Evolutionary conservation across 1,284 basidiomycete species (phyloP).

Genomic region (Macrocystidia cucumis): DNA sequence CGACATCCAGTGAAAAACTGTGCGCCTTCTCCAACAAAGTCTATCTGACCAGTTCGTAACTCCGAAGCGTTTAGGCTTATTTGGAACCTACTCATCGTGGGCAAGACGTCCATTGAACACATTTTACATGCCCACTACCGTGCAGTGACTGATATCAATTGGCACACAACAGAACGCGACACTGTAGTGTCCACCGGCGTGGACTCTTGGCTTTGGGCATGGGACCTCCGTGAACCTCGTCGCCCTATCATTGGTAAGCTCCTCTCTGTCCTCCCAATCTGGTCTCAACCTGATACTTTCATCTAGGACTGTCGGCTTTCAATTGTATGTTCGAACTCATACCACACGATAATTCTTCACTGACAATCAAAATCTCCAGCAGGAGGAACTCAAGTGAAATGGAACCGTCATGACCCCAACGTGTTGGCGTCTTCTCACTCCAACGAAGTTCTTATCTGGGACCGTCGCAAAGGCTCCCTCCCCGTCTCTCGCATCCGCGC

Average conservation of each 20-base stretch:
- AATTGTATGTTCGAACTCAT: slow-evolving; percentile 40
- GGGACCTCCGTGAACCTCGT: slow-evolving; percentile 68
- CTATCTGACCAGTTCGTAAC: no score
- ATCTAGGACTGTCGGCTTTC: slow-evolving; percentile 62
- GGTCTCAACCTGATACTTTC: not conserved
- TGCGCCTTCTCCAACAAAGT: slow-evolving; percentile 23
- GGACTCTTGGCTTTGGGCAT: slow-evolving; percentile 81
- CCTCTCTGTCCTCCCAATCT: not conserved
- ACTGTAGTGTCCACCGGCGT: slow-evolving; percentile 72
- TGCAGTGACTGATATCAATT: slow-evolving; percentile 94
- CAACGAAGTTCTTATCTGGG: slow-evolving; percentile 82
- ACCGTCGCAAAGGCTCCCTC: slow-evolving; percentile 84
- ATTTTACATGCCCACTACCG: slow-evolving; percentile 84
- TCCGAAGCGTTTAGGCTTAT: slow-evolving; percentile 52
- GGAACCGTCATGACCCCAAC: slow-evolving; percentile 83
- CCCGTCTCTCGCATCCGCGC: slow-evolving; percentile 74
- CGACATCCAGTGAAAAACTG: slow-evolving; percentile 93
- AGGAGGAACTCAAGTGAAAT: slow-evolving; percentile 92
- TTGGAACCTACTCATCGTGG: slow-evolving; percentile 83
- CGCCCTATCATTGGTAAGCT: slow-evolving; percentile 60
- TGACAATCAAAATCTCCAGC: slow-evolving; percentile 29
- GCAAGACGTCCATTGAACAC: slow-evolving; percentile 70
- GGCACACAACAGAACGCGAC: slow-evolving; percentile 82
- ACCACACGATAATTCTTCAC: not conserved
- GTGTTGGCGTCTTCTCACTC: slow-evolving; percentile 84